Conservation (phyloP, 164 flowering plant genomes). For the Nymphaea colorata region DNA sequence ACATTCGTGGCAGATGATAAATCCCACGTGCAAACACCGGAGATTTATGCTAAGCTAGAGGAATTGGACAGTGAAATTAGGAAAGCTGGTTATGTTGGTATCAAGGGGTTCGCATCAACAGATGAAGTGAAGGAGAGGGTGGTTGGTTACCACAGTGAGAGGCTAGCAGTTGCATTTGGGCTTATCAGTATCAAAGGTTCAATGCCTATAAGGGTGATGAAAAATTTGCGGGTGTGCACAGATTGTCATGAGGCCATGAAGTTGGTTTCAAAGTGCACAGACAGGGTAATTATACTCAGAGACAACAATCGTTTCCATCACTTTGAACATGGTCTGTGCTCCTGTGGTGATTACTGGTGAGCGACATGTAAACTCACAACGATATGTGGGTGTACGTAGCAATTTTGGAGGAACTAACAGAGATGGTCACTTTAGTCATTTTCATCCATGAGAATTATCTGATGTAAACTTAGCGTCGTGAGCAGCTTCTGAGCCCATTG, state of each 20-base stretch:
- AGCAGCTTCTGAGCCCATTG: no score
- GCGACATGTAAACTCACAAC: not conserved
- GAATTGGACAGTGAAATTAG: constrained; percentile 66
- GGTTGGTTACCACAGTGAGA: constrained; percentile 79
- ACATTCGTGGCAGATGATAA: constrained; percentile 72
- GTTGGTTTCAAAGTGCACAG: constrained; percentile 65
- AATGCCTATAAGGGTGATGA: constrained; percentile 78
- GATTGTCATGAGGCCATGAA: constrained; percentile 91
- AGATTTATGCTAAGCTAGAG: constrained; percentile 61
- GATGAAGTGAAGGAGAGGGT: constrained; percentile 59
- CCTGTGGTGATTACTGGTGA: constrained; percentile 92
- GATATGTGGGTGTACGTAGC: no score
- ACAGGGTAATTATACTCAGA: constrained; percentile 63
- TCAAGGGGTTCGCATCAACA: constrained; percentile 55
- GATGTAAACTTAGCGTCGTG: no score
- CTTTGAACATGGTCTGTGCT: constrained; percentile 77
- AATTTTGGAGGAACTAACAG: no score
- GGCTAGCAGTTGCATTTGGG: constrained; percentile 80
- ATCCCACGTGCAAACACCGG: constrained; percentile 29
- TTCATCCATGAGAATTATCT: no score
- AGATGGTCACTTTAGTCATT: no score
- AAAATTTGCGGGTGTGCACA: constrained; percentile 85
- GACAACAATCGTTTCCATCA: constrained; percentile 84
- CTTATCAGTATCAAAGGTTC: constrained; percentile 56
- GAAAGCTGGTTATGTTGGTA: constrained; percentile 65